Evolutionary conservation across 2,329 filamentous ascomycete genomes (phyloP), one percentile per base, ranked within the genome.

Genomic region (Lithohypha guttulata): DNA sequence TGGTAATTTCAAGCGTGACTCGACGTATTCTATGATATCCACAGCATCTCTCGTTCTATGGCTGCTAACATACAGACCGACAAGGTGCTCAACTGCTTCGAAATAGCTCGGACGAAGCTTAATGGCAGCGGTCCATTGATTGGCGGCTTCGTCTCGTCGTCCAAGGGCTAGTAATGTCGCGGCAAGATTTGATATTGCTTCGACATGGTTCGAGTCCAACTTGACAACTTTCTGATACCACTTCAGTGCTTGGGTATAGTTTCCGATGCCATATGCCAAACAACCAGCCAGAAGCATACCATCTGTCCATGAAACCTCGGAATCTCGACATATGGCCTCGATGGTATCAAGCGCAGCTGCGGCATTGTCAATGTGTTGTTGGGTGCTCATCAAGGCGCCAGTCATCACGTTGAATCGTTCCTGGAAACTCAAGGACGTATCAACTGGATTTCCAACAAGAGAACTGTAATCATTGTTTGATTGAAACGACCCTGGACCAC

Each of bases 41-140:
- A 98, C 79, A 6, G 91, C 91, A 56, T 96, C 85, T 51, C 73
- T 77, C 34, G 79, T 82, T 46, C 87, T 75, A 42, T 93, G 81
- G 44, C 79, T 84, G 34, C 73, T 77, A 56, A 89, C 95, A 13
- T 96, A 61, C 32, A 96, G 66, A 1, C 86, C 85, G 20, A 96
- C 83, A 1, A 98, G 71, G 64, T 96, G 87, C 57, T 98, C 91
- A 2, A 91, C 85, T 6, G 91, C 87, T 62, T 98, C 91, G 42
- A 98, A 82, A 60, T 93, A 93, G 55, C 78, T 82, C 1, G 91
- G 91, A 6, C 84, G 79, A 42, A 84, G 66, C 54, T 78, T 82
- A 18, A 96, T 77, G n/a, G 86, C 86, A 44, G 74, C 76, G 48
- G 81, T 68, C 91, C 91, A 98, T 54, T 86, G 74, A 42, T 77